A percentile compares a stretch with the other conserved stretches of the same genome.
Conservation (phyloP, 1,284 basidiomycete species). For the Amylostereum areolatum region DNA sequence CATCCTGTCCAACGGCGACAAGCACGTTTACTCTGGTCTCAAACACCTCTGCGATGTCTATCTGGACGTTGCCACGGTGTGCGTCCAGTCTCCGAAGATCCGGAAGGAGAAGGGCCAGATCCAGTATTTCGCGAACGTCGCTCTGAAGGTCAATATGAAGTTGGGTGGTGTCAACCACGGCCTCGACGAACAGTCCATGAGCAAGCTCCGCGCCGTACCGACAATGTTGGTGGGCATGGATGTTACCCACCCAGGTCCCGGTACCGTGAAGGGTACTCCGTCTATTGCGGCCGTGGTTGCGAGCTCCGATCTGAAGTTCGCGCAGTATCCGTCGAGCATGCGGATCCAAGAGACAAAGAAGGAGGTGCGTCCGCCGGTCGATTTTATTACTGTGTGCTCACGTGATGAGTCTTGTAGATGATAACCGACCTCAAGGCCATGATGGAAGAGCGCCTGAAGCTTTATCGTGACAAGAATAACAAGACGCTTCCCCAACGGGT, state of each 20-base stretch:
- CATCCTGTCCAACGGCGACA: slow-evolving; percentile 61
- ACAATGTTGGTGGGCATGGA: slow-evolving; percentile 83
- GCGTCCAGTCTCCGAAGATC: slow-evolving; percentile 60
- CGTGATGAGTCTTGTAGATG: slow-evolving; percentile 14
- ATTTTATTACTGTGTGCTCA: neutral
- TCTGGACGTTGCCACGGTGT: slow-evolving; percentile 63
- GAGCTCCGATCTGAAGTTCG: slow-evolving; percentile 54
- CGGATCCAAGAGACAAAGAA: slow-evolving; percentile 67
- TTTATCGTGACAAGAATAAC: slow-evolving; percentile 42
- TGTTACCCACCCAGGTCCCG: slow-evolving; percentile 73
- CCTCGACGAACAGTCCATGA: slow-evolving; percentile 45
- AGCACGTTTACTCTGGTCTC: slow-evolving; percentile 62
- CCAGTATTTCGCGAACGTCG: slow-evolving; percentile 75
- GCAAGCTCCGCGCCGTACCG: slow-evolving; percentile 46
- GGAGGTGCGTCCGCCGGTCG: slow-evolving; percentile 44
- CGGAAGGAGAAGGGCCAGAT: slow-evolving; percentile 54
- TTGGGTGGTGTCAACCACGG: slow-evolving; percentile 70
- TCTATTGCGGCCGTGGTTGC: slow-evolving; percentile 79
- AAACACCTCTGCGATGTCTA: slow-evolving; percentile 64
- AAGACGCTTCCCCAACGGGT: slow-evolving; percentile 51
- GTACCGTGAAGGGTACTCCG: slow-evolving; percentile 60
- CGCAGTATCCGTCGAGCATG: slow-evolving; percentile 68
- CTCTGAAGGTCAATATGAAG: slow-evolving; percentile 78
- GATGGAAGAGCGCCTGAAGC: slow-evolving; percentile 58
- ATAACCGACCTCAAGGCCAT: slow-evolving; percentile 36